Conservation (phyloP, 75 land plant genomes). For the Isoetes taiwanensis region DNA sequence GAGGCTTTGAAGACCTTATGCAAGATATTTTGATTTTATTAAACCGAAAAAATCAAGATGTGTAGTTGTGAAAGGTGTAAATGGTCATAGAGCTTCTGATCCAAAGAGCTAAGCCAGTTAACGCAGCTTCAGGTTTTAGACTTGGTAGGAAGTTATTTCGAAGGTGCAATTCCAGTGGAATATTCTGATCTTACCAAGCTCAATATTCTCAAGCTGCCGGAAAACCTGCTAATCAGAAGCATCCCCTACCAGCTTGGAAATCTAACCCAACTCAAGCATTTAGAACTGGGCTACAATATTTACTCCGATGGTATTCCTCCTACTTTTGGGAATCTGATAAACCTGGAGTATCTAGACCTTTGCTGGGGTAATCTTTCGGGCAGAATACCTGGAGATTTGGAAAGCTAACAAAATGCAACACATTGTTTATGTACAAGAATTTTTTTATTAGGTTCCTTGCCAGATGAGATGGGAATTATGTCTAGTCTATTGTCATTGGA, state of each 20-base stretch:
- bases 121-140: slow-evolving; percentile 55
- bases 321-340: slow-evolving; percentile 20
- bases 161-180: slow-evolving; percentile 38
- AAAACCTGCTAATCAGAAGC: slow-evolving; percentile 43
- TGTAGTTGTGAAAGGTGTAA: too few species aligned
- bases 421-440: slow-evolving; percentile 49
- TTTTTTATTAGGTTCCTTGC: slow-evolving; percentile 45
- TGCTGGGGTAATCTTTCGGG: slow-evolving; percentile 44
- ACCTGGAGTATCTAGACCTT: slow-evolving; percentile 48
- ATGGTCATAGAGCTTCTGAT: too few species aligned
- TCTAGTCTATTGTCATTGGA: slow-evolving; percentile 44
- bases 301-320: slow-evolving; percentile 43
- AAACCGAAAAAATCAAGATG: too few species aligned
- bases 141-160: slow-evolving; percentile 71
- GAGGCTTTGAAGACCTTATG: slow-evolving; percentile 47
- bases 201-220: slow-evolving; percentile 40
- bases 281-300: slow-evolving; percentile 67
- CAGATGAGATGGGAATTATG: slow-evolving; percentile 42
- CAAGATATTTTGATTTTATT: too few species aligned
- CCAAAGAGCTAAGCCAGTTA: too few species aligned
- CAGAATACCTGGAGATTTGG: slow-evolving; percentile 38
- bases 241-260: slow-evolving; percentile 45
- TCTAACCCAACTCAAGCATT: slow-evolving; percentile 25
- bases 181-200: slow-evolving; percentile 29
- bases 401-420: slow-evolving; percentile 28